These are phyloP conservation scores for Flueggea neowawraea DNA, from an alignment of 441 rosid species.

Conservation along the genomic window DNA sequence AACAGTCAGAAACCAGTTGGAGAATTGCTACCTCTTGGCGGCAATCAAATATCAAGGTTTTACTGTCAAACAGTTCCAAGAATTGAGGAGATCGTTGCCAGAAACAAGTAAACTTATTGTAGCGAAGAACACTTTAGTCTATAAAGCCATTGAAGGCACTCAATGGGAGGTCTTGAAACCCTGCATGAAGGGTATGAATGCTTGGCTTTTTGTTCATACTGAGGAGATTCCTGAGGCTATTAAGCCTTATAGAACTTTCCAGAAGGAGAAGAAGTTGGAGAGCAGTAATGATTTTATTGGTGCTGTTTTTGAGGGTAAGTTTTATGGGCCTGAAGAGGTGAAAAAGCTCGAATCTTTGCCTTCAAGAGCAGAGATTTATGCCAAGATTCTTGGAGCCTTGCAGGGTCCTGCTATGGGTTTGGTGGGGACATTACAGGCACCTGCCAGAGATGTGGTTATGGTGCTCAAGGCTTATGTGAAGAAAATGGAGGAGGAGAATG, in stretches of 20 bases:
- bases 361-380: conserved; percentile 77
- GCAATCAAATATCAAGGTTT: conserved; percentile 74
- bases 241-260: conserved; percentile 79
- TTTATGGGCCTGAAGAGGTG: conserved; percentile 74
- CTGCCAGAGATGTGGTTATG: conserved; percentile 79
- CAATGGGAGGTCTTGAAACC: conserved; percentile 79
- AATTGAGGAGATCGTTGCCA: conserved; percentile 63
- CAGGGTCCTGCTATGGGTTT: conserved; percentile 71
- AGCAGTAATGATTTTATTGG: conserved; percentile 67
- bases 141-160: conserved; percentile 91
- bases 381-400: conserved; percentile 71
- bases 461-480: conserved; percentile 80
- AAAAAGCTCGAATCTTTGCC: conserved; percentile 79
- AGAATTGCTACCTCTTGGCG: conserved; percentile 78
- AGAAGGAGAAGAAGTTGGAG: conserved; percentile 71
- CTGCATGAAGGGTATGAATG: conserved; percentile 97
- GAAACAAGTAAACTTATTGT: conserved; percentile 66
- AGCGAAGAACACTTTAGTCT: conserved; percentile 83
- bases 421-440: conserved; percentile 82
- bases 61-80: conserved; percentile 87
- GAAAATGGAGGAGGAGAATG: conserved; percentile 80
- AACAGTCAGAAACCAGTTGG: conserved; percentile 62
- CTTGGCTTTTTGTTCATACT: conserved; percentile 83
- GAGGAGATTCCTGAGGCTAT: conserved; percentile 89
- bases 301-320: conserved; percentile 89